These are phyloP conservation scores for Tylopilus balloui DNA, from an alignment of 768 basidiomycete species.

Conservation along the genomic window DNA sequence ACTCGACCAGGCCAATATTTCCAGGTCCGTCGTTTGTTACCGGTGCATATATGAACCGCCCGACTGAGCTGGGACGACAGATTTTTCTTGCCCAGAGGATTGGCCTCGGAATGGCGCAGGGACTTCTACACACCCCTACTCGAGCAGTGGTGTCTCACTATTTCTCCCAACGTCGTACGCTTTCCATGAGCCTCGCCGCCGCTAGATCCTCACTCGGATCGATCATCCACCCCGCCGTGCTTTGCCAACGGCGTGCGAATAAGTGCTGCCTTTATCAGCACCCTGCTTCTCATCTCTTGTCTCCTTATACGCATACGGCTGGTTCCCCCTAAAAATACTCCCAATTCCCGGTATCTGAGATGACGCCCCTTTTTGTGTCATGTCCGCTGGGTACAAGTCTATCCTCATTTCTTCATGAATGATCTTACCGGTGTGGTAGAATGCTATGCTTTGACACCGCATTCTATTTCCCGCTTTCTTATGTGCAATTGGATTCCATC, in stretches of 20 bases:
- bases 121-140: conserved; percentile 44
- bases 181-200: conserved; percentile 42
- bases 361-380: conserved; percentile 19
- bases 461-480: conserved; percentile 51
- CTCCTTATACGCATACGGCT: conserved; percentile 38
- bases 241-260: conserved; percentile 49
- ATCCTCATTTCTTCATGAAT: background rate
- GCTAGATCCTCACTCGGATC: conserved; percentile 35
- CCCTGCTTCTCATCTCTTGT: conserved; percentile 33
- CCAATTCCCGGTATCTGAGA: conserved; percentile 11
- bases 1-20: conserved; percentile 39
- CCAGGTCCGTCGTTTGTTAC: conserved; percentile 31
- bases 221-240: conserved; percentile 28
- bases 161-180: conserved; percentile 37
- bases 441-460: conserved; percentile 31
- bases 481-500: conserved; percentile 50
- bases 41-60: background rate
- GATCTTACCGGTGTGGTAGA: conserved; percentile 3
- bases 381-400: conserved; percentile 20
- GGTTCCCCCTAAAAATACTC: conserved; percentile 24
- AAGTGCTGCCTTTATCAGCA: conserved; percentile 41
- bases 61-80: conserved; percentile 19
- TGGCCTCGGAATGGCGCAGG: conserved; percentile 42
- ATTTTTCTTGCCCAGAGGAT: conserved; percentile 49
- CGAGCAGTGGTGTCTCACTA: conserved; percentile 43